phyloP scores from a whole-genome alignment of 2,329 filamentous ascomycete species.

The Cryphonectria carpinicola region DNA sequence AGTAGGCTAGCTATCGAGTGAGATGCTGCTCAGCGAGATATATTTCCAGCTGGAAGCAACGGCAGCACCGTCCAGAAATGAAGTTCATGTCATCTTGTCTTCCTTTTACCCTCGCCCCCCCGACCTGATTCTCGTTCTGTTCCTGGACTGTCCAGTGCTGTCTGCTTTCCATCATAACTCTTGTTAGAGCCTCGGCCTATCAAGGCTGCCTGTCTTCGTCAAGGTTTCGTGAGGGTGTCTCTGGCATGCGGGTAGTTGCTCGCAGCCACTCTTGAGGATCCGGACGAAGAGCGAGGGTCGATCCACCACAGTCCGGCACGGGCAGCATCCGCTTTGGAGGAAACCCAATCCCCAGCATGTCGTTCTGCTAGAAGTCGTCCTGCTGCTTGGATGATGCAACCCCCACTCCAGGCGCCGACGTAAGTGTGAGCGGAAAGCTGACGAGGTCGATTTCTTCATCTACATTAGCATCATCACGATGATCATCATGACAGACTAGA shows the following conservation, averaged over 20 bases:
- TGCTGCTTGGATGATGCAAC: background rate
- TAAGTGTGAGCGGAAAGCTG: slow-evolving; percentile 10
- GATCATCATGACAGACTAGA: background rate
- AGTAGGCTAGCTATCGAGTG: slow-evolving; percentile 22
- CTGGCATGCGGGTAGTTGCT: background rate
- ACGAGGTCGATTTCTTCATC: slow-evolving; percentile 1
- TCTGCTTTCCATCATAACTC: background rate
- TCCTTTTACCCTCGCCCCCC: background rate
- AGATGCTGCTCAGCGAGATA: slow-evolving; percentile 6
- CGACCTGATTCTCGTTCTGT: background rate
- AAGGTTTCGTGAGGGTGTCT: background rate
- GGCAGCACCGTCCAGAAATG: slow-evolving; percentile 1
- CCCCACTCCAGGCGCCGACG: background rate
- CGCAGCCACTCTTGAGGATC: background rate
- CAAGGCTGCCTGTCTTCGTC: background rate
- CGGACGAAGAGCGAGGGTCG: slow-evolving; percentile 19
- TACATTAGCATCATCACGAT: background rate
- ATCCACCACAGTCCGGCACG: background rate
- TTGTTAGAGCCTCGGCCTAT: background rate
- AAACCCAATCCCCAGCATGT: background rate
- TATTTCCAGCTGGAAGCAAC: background rate
- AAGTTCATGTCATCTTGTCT: background rate
- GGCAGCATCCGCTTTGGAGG: slow-evolving; percentile 16
- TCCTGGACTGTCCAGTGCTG: background rate
- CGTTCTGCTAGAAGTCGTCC: background rate